These are phyloP conservation scores for Pythium monospermum DNA, from an alignment of 352 stramenopile species.

Conservation along the genomic window DNA sequence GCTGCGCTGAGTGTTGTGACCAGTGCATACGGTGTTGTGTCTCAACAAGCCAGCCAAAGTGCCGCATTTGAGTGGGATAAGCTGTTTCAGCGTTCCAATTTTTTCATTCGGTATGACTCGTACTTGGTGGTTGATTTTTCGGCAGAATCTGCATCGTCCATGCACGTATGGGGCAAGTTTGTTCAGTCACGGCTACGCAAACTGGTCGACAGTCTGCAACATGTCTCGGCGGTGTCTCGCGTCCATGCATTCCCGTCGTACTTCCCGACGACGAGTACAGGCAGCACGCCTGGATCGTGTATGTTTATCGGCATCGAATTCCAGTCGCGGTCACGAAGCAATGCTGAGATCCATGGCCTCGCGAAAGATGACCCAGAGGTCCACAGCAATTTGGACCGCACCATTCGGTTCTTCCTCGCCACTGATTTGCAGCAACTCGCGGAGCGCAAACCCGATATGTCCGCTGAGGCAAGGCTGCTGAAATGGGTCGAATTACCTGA, in stretches of 20 bases:
- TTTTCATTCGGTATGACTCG: constrained; percentile 79
- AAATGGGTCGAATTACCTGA: constrained; percentile 59
- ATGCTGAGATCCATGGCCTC: constrained; percentile 26
- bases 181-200: constrained; percentile 77
- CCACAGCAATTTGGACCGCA: constrained; percentile 63
- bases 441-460: constrained; percentile 67
- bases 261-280: constrained; percentile 43
- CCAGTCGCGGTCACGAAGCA: constrained; percentile 33
- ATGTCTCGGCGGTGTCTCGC: constrained; percentile 47
- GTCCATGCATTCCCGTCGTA: constrained; percentile 69
- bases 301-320: constrained; percentile 85
- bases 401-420: constrained; percentile 78
- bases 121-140: constrained; percentile 74
- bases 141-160: constrained; percentile 46
- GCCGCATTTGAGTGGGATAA: constrained; percentile 50
- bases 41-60: background rate
- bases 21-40: background rate
- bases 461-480: constrained; percentile 40
- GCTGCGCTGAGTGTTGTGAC: constrained; percentile 9
- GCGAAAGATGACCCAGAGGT: constrained; percentile 59
- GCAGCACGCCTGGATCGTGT: constrained; percentile 47
- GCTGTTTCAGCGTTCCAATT: constrained; percentile 74
- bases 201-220: constrained; percentile 68
- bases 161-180: constrained; percentile 82
- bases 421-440: constrained; percentile 81